Evolutionary conservation across 352 stramenopile genomes (phyloP).

Genomic region (Globisporangium recalcitrans): DNA sequence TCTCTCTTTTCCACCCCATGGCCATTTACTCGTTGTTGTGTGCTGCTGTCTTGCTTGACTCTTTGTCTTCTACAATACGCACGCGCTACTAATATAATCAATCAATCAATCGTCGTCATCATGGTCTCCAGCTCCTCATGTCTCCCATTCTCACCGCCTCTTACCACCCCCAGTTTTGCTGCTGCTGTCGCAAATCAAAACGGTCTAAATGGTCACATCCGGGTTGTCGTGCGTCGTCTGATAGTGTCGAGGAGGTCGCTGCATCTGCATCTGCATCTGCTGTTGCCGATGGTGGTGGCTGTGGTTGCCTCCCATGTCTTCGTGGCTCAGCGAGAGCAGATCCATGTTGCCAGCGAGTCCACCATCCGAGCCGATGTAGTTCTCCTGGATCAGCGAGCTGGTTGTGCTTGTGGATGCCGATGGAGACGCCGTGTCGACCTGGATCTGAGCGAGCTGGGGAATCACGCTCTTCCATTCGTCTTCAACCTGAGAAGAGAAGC

Average conservation of each 20-base stretch:
- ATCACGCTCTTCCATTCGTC: slow-evolving; percentile 78
- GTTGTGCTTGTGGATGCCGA: slow-evolving; percentile 37
- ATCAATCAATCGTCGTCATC: slow-evolving; percentile 1
- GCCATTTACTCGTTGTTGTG: not conserved
- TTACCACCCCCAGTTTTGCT: not conserved
- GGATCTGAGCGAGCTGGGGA: slow-evolving; percentile 65
- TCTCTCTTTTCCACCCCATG: slow-evolving; percentile 1
- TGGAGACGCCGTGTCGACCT: slow-evolving; percentile 48
- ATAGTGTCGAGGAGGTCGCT: slow-evolving; percentile 8
- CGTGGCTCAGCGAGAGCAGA: slow-evolving; percentile 45
- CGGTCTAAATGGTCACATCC: slow-evolving; percentile 33
- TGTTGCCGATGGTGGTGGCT: not conserved
- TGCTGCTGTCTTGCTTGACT: slow-evolving; percentile 3
- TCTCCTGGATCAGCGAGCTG: slow-evolving; percentile 56
- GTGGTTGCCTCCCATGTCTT: slow-evolving; percentile 15
- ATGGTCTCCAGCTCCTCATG: not conserved
- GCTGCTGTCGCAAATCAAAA: not conserved
- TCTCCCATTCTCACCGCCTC: not conserved
- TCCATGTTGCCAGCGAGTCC: slow-evolving; percentile 40
- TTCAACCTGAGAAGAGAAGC: slow-evolving; percentile 35
- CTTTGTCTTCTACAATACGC: slow-evolving; percentile 12
- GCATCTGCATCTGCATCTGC: not conserved
- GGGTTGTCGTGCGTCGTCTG: slow-evolving; percentile 18
- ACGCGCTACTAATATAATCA: slow-evolving; percentile 15
- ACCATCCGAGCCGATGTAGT: slow-evolving; percentile 66